phyloP scores from a whole-genome alignment of 768 basidiomycete genomes.

The Termitomyces eurrhizus region DNA sequence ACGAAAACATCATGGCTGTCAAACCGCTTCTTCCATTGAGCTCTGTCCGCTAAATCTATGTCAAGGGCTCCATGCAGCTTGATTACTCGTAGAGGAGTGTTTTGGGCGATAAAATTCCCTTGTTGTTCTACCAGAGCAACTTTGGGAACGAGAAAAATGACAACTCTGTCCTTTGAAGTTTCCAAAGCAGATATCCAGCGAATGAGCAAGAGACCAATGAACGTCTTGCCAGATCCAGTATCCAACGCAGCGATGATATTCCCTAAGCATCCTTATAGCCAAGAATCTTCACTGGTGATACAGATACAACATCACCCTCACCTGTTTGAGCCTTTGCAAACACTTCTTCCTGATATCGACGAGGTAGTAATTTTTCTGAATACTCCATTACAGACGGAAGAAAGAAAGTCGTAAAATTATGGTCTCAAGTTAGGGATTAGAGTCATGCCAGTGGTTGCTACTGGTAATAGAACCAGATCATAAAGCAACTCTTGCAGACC shows the following conservation, averaged over 20 bases:
- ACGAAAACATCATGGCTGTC: slow-evolving; percentile 70
- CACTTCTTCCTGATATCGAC: slow-evolving; percentile 71
- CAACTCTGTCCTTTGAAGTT: slow-evolving; percentile 48
- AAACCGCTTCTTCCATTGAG: slow-evolving; percentile 63
- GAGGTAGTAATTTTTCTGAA: slow-evolving; percentile 24
- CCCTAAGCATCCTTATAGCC: slow-evolving; percentile 25
- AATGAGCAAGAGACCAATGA: slow-evolving; percentile 70
- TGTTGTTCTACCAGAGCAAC: slow-evolving; percentile 86
- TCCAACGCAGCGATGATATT: slow-evolving; percentile 75
- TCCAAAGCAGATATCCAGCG: slow-evolving; percentile 65
- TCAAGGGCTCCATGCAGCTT: slow-evolving; percentile 70
- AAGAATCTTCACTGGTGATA: neutral
- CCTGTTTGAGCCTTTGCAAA: slow-evolving; percentile 55
- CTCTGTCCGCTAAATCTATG: slow-evolving; percentile 65
- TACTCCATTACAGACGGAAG: neutral
- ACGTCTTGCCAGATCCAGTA: slow-evolving; percentile 78
- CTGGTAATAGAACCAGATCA: neutral
- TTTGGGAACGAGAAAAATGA: slow-evolving; percentile 82
- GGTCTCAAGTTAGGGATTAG: neutral
- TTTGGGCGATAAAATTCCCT: slow-evolving; percentile 55
- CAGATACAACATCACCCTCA: slow-evolving; percentile 11
- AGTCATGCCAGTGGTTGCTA: neutral
- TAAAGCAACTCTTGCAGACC: neutral
- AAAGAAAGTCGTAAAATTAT: neutral
- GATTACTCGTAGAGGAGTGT: slow-evolving; percentile 63